Base-by-base conservation (phyloP, 179 eudicot genomes). In the Sideroxylon spinosum region DNA sequence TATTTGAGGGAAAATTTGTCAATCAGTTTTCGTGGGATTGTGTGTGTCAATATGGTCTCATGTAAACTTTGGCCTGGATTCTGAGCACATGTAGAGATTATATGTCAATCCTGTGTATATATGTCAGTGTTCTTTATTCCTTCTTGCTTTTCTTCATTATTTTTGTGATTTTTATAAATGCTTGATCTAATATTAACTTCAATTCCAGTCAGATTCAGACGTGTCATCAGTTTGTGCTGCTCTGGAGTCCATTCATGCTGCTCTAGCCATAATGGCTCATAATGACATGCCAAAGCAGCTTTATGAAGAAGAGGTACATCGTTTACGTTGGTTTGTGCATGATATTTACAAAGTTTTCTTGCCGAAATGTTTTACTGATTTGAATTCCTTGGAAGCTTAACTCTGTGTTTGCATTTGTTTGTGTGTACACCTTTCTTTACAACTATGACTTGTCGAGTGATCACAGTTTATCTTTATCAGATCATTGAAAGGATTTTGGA, bases 401-500 rank as follows among this genome's bases (percentile, higher is more conserved):
- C 3, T 79, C 67, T 67, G 25, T 48, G 50, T 9, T 8, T 67
- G 37, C 13, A 9, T 29, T 73, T 59, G 19, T 68, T 70, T 71
- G 2, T 37, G n/a, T 37, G 22, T 9, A 12, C 61, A 7, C 9
- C 12, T 23, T 7, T 26, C 10, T 32, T 10, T 37, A 20, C 52
- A 59, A 60, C 6, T 55, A 17, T 19, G n/a, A 48, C 74, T 44
- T 81, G 64, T 75, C 66, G 60, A 53, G 48, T 82, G 22, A 64
- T 75, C 66, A 25, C 20, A 66, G 59, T 71, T 59, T 81, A 70
- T 68, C 76, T 70, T 79, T 73, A 7, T 59, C 82, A 96, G 99
- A 83, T 88, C 71, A 96, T 96, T 82, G 99, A 96, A 85, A 91
- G 99, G 85, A 89, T 96, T 67, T 82, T 96, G 81, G 99, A 96